These are phyloP conservation scores for Mucor saturninus DNA, from an alignment of 371 early-diverging fungal species.

Conservation along the genomic window DNA sequence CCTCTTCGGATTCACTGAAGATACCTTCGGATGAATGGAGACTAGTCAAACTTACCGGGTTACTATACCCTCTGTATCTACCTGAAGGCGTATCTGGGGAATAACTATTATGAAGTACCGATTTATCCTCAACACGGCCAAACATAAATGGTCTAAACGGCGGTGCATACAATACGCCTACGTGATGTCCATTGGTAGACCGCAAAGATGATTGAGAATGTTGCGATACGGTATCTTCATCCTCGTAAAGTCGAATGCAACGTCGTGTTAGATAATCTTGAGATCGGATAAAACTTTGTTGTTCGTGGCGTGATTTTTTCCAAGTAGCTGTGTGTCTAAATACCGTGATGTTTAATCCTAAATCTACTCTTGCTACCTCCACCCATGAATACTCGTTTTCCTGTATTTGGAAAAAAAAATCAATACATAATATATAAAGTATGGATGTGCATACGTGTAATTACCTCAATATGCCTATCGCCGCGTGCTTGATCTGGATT, in stretches of 20 bases:
- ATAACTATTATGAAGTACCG: conserved; percentile 11
- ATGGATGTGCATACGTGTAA: neutral
- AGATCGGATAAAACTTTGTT: conserved; percentile 65
- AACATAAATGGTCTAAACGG: conserved; percentile 56
- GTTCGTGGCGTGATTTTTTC: conserved; percentile 55
- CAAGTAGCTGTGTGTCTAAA: conserved; percentile 67
- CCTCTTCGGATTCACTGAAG: conserved; percentile 12
- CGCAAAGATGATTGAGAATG: conserved; percentile 28
- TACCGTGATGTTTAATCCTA: conserved; percentile 65
- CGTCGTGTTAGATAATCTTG: conserved; percentile 73
- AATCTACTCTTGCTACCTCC: conserved; percentile 70
- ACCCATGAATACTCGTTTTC: conserved; percentile 63
- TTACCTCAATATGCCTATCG: conserved; percentile 14
- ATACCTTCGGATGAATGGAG: neutral
- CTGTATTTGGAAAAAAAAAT: neutral
- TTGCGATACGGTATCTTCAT: conserved; percentile 28
- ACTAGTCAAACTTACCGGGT: conserved; percentile 22
- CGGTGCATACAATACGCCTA: conserved; percentile 67
- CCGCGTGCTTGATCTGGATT: conserved; percentile 39
- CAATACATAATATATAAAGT: neutral
- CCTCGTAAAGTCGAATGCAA: conserved; percentile 66
- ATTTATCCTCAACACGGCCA: conserved; percentile 28
- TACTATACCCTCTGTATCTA: conserved; percentile 16
- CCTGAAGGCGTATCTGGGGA: conserved; percentile 6
- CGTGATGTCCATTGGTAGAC: conserved; percentile 49